Percentiles rank a stretch among this genome's conserved stretches.
These are phyloP conservation scores for Tephrocybe sp. DNA, from an alignment of 768 basidiomycete species.

Conservation along the genomic window DNA sequence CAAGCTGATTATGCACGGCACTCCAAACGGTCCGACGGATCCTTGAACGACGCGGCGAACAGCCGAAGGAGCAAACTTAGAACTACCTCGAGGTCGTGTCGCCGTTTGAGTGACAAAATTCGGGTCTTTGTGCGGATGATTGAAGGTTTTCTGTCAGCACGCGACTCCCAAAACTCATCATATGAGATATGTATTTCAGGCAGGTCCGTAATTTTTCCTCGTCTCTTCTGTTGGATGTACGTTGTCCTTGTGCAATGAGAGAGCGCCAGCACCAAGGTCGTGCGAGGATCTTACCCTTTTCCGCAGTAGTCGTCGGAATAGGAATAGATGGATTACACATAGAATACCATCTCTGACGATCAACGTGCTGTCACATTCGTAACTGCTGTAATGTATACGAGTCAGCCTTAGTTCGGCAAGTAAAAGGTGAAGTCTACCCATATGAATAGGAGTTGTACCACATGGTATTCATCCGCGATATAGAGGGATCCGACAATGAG, in stretches of 20 bases:
- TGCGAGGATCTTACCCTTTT: conserved; percentile 14
- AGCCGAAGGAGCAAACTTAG: background rate
- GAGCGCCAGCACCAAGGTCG: conserved; percentile 1
- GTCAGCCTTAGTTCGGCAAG: too few species aligned
- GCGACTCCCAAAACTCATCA: conserved; percentile 2
- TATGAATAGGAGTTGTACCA: too few species aligned
- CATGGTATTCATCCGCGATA: too few species aligned
- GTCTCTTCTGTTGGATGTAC: conserved; percentile 9
- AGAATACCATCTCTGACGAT: background rate
- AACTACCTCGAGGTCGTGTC: background rate
- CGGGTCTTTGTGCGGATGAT: conserved; percentile 5
- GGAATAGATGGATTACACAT: background rate
- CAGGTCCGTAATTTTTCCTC: conserved; percentile 19
- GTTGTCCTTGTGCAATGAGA: background rate
- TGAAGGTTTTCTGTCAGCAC: background rate
- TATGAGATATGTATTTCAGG: background rate
- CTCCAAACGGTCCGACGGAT: conserved; percentile 6
- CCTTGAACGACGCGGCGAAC: background rate
- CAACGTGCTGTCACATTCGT: background rate
- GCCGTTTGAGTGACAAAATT: background rate
- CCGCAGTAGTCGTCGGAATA: background rate
- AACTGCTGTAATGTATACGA: background rate
- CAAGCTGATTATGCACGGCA: background rate
- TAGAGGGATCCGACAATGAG: too few species aligned
- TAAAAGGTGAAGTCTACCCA: too few species aligned